Evolutionary conservation across 192 early-diverging fungal species (phyloP).

Genomic region (Paraglomus brasilianum): DNA sequence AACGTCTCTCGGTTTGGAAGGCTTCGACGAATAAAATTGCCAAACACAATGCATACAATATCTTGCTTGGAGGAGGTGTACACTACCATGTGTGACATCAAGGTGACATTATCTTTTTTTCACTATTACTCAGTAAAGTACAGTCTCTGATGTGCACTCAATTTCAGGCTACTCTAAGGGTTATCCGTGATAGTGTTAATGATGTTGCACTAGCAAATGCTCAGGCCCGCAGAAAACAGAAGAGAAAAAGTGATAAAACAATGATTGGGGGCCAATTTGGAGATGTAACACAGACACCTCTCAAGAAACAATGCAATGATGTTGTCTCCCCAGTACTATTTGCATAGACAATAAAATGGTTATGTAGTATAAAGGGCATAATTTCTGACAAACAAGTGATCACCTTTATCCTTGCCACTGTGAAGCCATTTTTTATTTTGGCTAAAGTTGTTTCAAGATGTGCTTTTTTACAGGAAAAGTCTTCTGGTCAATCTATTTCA

Average conservation of each 20-base stretch:
- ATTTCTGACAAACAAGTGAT: too few relatives aligned
- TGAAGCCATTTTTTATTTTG: too few relatives aligned
- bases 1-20: neutral
- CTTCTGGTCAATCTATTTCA: too few relatives aligned
- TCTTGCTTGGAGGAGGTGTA: constrained; percentile 3
- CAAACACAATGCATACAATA: neutral
- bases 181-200: neutral
- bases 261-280: neutral
- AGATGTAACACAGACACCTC: neutral
- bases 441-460: too few relatives aligned
- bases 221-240: neutral
- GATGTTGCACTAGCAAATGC: constrained; percentile 7
- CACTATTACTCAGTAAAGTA: constrained; percentile 5
- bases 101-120: neutral
- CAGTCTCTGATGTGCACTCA: too few relatives aligned
- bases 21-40: constrained; percentile 10
- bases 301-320: neutral
- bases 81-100: neutral
- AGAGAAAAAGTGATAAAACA: constrained; percentile 4
- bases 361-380: too few relatives aligned
- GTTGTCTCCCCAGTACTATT: neutral
- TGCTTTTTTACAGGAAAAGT: too few relatives aligned
- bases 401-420: too few relatives aligned
- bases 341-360: too few relatives aligned
- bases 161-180: neutral